Evolutionary conservation across 257 asterid genomes (phyloP), one percentile per base, ranked within the genome.

Genomic region (Phtheirospermum japonicum): DNA sequence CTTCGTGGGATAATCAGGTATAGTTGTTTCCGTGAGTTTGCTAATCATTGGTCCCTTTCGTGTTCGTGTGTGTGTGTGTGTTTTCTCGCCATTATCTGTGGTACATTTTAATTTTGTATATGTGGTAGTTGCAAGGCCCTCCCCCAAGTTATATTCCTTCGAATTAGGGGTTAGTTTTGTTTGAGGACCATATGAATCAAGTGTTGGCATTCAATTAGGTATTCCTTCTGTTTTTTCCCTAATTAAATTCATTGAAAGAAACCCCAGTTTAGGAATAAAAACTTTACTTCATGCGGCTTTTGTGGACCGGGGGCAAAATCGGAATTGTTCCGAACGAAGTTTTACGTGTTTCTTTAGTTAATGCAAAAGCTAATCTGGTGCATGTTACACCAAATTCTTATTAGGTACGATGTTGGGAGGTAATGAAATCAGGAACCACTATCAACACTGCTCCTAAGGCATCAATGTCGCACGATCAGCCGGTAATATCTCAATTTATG

Each of bases 1-100:
- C 90, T 57, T 87, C 96, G 14, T 87, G 97, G 97, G 97, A 90
- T 78, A 90, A 87, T 62, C 96, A 90, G 95, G 97, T 85, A 69
- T 8, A 9, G 39, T 40, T 52, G 42, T 33, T 69, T 58, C 11
- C 11, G 4, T 13, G 33, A 16, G 20, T 40, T 20, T 45, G 0
- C 43, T 55, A 14, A 13, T 55, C 5, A 16, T 31, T 59, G 9
- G 14, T 23, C 34, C 11, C 20, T 48, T 48, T 5, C n/a, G n/a
- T 17, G 8, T 1, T 14, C 16, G 2, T 46, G 0, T 46, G 1
- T 13, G 10, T 51, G 52, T 14, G 23, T 40, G 48, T 12, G 52
- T 12, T 13, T 50, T n/a, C n/a, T n/a, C n/a, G 28, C 31, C 19
- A 4, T 19, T 0, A 17, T 20, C 18, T 10, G 32, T 20, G 31